phyloP scores from a whole-genome alignment of 2,329 filamentous ascomycete species.

The Paecilomyces niveus region DNA sequence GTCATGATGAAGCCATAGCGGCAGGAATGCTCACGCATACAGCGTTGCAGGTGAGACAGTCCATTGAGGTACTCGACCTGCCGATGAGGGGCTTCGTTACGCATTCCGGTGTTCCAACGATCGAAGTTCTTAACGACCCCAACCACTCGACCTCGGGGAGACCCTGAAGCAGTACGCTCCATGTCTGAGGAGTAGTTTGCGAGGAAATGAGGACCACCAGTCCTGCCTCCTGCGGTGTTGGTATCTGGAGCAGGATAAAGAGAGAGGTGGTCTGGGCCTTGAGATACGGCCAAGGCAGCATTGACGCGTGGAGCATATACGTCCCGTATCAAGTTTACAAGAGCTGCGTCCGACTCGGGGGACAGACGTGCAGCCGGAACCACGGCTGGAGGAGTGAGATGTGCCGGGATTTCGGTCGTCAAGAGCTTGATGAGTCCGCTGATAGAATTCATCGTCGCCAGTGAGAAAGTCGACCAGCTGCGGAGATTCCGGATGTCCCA shows the following conservation, averaged over 20 bases:
- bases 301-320: slow-evolving; percentile 86
- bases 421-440: slow-evolving; percentile 68
- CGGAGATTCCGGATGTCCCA: slow-evolving; percentile 89
- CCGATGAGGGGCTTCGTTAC: slow-evolving; percentile 73
- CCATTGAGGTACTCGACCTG: slow-evolving; percentile 84
- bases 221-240: slow-evolving; percentile 27
- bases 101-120: slow-evolving; percentile 93
- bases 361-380: slow-evolving; percentile 48
- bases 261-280: slow-evolving; percentile 54
- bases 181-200: slow-evolving; percentile 48
- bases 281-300: slow-evolving; percentile 69
- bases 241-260: slow-evolving; percentile 35
- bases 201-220: slow-evolving; percentile 45
- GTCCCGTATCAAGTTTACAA: slow-evolving; percentile 67
- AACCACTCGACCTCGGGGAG: slow-evolving; percentile 58
- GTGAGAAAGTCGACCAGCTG: slow-evolving; percentile 73
- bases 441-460: slow-evolving; percentile 63
- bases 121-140: slow-evolving; percentile 89
- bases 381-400: slow-evolving; percentile 28
- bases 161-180: slow-evolving; percentile 41
- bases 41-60: slow-evolving; percentile 76
- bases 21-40: slow-evolving; percentile 88
- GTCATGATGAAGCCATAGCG: slow-evolving; percentile 95
- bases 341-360: slow-evolving; percentile 69
- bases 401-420: slow-evolving; percentile 53